Conservation (phyloP, 169 alveolate genomes). For the Theileria equi region DNA sequence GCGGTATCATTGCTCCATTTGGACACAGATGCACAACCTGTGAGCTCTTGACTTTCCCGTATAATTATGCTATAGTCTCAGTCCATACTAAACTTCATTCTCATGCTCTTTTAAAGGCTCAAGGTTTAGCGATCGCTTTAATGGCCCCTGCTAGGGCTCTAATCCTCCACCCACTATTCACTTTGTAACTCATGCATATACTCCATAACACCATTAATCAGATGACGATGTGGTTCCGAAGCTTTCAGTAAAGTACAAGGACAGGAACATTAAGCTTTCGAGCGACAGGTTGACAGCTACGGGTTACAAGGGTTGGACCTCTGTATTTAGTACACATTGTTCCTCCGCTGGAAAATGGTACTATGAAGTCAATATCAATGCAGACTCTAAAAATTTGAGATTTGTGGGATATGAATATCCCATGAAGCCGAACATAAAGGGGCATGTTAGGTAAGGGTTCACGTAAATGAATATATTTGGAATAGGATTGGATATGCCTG, state of each 20-base stretch:
- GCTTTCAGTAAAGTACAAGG: conserved; percentile 39
- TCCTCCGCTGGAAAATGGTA: conserved; percentile 57
- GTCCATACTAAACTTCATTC: too few species aligned
- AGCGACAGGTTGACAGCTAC: conserved; percentile 23
- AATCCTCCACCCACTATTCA: too few species aligned
- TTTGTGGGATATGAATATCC: conserved; percentile 27
- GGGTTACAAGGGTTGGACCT: conserved; percentile 62
- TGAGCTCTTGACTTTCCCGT: too few species aligned
- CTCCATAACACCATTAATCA: too few species aligned
- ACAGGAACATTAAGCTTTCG: conserved; percentile 23
- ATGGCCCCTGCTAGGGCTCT: too few species aligned
- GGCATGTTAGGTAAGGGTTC: conserved; percentile 43
- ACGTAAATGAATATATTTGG: conserved; percentile 15
- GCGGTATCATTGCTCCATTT: too few species aligned
- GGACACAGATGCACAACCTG: too few species aligned
- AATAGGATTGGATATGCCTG: conserved; percentile 85
- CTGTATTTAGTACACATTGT: conserved; percentile 46
- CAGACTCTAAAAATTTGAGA: conserved; percentile 6
- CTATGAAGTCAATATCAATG: conserved; percentile 58
- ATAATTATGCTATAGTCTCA: too few species aligned
- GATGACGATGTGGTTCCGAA: conserved; percentile 28
- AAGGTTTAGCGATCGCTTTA: too few species aligned
- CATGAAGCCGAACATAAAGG: not conserved
- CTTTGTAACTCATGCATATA: too few species aligned
- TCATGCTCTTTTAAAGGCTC: too few species aligned